phyloP scores from a whole-genome alignment of 306 rosid species.

The Hylodesmum podocarpum region DNA sequence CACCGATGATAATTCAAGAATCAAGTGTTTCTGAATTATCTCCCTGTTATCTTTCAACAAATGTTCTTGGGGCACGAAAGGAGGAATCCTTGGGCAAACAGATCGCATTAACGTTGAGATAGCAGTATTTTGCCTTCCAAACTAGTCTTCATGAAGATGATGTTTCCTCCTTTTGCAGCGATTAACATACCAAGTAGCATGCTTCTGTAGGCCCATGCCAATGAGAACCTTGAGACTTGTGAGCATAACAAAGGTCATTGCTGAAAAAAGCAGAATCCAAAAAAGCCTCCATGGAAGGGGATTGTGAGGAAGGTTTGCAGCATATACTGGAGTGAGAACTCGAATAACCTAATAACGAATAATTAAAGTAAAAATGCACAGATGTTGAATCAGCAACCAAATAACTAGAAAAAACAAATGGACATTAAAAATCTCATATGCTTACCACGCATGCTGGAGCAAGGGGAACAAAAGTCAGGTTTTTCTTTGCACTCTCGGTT shows the following conservation, averaged over 20 bases:
- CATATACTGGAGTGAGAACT: constrained; percentile 88
- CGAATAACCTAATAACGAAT: constrained; percentile 71
- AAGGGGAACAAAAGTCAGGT: constrained; percentile 86
- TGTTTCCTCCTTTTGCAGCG: constrained; percentile 77
- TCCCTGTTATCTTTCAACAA: background rate
- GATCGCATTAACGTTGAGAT: constrained; percentile 2
- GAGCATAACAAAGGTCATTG: constrained; percentile 81
- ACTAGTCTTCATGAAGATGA: constrained; percentile 80
- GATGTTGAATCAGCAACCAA: constrained; percentile 11
- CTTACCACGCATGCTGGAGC: constrained; percentile 99
- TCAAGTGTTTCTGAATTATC: background rate
- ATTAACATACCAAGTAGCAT: constrained; percentile 83
- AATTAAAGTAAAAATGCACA: background rate
- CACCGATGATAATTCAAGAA: constrained; percentile 5
- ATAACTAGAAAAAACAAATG: background rate
- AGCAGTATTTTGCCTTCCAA: constrained; percentile 10
- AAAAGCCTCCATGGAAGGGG: constrained; percentile 80
- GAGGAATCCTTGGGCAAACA: constrained; percentile 23
- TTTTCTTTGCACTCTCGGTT: constrained; percentile 66
- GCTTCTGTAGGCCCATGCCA: constrained; percentile 74
- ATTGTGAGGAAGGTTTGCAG: constrained; percentile 70
- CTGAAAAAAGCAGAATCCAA: constrained; percentile 55
- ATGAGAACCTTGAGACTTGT: constrained; percentile 89
- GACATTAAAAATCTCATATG: constrained; percentile 8
- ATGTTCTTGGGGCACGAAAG: background rate